These are phyloP conservation scores for Nectriaceae sp. DNA, from an alignment of 2,329 filamentous ascomycete species.

Conservation along the genomic window DNA sequence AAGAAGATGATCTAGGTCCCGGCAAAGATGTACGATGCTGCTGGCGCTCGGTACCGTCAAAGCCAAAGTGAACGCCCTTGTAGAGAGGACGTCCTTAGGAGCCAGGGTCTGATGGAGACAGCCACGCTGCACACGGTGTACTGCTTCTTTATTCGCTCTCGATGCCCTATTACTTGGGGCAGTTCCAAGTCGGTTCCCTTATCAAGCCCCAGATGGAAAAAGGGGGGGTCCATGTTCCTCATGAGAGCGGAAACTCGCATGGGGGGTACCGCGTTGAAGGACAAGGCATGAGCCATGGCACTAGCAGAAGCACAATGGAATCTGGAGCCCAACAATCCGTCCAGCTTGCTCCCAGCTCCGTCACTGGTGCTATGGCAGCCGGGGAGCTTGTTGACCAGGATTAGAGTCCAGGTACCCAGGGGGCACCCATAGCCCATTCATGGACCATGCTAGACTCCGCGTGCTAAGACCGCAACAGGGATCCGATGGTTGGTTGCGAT, in stretches of 20 bases:
- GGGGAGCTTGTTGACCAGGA: constrained; percentile 16
- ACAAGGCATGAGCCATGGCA: background rate
- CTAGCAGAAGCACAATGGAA: background rate
- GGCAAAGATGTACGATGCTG: constrained; percentile 26
- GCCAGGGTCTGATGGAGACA: constrained; percentile 21
- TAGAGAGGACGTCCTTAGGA: constrained; percentile 19
- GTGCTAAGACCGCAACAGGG: constrained; percentile 25
- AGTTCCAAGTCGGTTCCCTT: constrained; percentile 24
- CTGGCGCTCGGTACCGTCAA: constrained; percentile 16
- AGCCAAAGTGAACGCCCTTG: constrained; percentile 22
- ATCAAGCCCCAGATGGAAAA: constrained; percentile 24
- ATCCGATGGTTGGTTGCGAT: constrained; percentile 23
- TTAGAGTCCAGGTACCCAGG: constrained; percentile 17
- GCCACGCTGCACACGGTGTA: constrained; percentile 24
- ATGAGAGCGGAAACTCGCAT: background rate
- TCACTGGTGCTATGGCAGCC: constrained; percentile 17
- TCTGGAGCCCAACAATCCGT: background rate
- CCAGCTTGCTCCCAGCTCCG: background rate
- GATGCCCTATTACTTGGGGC: constrained; percentile 19
- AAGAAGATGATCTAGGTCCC: background rate
- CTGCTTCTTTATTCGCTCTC: constrained; percentile 25
- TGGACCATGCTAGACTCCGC: constrained; percentile 20
- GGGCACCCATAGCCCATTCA: constrained; percentile 7
- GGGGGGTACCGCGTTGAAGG: background rate
- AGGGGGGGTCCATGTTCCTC: constrained; percentile 5